Percentiles rank a stretch among this genome's conserved stretches.
These are phyloP conservation scores for Botrytis paeoniae DNA, from an alignment of 2,329 filamentous ascomycete species.

Conservation along the genomic window DNA sequence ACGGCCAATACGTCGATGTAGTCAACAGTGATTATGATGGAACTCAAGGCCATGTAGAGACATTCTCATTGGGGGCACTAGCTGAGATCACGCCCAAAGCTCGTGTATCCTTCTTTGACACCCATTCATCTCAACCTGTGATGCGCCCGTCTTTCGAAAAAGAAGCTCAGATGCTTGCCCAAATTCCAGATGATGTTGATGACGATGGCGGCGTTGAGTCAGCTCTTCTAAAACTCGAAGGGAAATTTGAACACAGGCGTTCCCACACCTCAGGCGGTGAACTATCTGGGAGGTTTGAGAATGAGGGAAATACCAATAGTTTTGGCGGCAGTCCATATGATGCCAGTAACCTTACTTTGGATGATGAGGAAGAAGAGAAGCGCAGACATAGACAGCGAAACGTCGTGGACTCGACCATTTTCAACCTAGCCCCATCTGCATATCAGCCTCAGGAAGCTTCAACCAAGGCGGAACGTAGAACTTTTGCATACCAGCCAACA, in stretches of 20 bases:
- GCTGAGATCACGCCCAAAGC: slow-evolving; percentile 49
- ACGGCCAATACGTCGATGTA: slow-evolving; percentile 46
- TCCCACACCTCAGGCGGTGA: slow-evolving; percentile 30
- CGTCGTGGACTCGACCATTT: slow-evolving; percentile 43
- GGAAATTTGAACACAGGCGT: slow-evolving; percentile 64
- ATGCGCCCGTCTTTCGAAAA: slow-evolving; percentile 80
- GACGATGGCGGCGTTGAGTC: slow-evolving; percentile 88
- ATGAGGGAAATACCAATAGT: slow-evolving; percentile 27
- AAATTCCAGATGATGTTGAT: slow-evolving; percentile 76
- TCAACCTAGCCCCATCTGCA: slow-evolving; percentile 31
- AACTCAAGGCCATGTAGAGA: slow-evolving; percentile 43
- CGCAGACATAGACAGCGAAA: slow-evolving; percentile 47
- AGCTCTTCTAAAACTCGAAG: slow-evolving; percentile 88
- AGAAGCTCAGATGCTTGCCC: slow-evolving; percentile 81
- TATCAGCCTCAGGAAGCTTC: slow-evolving; percentile 28
- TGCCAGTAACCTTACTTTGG: slow-evolving; percentile 26
- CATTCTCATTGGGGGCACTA: slow-evolving; percentile 58
- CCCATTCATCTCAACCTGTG: slow-evolving; percentile 58
- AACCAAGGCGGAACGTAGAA: slow-evolving; percentile 30
- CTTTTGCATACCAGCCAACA: slow-evolving; percentile 33
- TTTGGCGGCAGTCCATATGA: slow-evolving; percentile 33
- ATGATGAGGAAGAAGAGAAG: slow-evolving; percentile 44
- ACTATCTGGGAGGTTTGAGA: slow-evolving; percentile 18
- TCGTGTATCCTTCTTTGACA: slow-evolving; percentile 56
- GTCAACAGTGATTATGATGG: slow-evolving; percentile 40